These are phyloP conservation scores for Zalaria obscura DNA, from an alignment of 2,329 filamentous ascomycete species.

Conservation along the genomic window DNA sequence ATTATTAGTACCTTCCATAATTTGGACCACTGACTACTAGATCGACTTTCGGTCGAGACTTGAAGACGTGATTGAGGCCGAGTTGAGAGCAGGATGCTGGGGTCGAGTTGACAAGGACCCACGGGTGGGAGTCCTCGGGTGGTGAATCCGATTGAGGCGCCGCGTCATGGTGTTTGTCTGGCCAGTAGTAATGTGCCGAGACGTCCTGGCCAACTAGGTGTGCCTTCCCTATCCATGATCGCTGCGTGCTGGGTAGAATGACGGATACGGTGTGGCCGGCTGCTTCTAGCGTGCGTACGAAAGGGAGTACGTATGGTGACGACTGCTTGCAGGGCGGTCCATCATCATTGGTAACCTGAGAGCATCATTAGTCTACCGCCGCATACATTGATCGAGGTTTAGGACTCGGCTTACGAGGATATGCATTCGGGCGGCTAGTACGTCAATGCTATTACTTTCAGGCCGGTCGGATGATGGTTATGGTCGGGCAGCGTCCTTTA, in stretches of 20 bases:
- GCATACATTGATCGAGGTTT: not conserved
- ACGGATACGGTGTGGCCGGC: constrained; percentile 83
- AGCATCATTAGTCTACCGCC: not conserved
- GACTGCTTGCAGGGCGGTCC: constrained; percentile 35
- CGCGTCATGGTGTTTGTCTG: constrained; percentile 20
- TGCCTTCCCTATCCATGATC: constrained; percentile 97
- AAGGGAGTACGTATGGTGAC: constrained; percentile 34
- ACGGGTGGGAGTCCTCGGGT: constrained; percentile 25
- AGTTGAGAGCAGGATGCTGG: constrained; percentile 36
- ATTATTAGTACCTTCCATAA: constrained; percentile 3
- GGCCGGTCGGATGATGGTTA: too few species aligned
- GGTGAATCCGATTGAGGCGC: not conserved
- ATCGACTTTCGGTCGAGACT: constrained; percentile 27
- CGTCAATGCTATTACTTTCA: too few species aligned
- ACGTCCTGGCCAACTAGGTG: constrained; percentile 75
- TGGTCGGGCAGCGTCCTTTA: too few species aligned
- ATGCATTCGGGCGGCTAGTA: constrained; percentile 5
- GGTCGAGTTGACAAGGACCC: constrained; percentile 36
- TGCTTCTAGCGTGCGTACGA: constrained; percentile 32
- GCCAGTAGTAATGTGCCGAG: constrained; percentile 37
- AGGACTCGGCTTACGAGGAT: constrained; percentile 7
- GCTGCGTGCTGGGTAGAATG: constrained; percentile 77
- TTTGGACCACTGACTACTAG: constrained; percentile 36
- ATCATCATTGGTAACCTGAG: constrained; percentile 36
- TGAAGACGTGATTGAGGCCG: constrained; percentile 32